Evolutionary conservation across 495 filamentous ascomycete species (phyloP).

Genomic region (Pyrenopolyporus hunteri): DNA sequence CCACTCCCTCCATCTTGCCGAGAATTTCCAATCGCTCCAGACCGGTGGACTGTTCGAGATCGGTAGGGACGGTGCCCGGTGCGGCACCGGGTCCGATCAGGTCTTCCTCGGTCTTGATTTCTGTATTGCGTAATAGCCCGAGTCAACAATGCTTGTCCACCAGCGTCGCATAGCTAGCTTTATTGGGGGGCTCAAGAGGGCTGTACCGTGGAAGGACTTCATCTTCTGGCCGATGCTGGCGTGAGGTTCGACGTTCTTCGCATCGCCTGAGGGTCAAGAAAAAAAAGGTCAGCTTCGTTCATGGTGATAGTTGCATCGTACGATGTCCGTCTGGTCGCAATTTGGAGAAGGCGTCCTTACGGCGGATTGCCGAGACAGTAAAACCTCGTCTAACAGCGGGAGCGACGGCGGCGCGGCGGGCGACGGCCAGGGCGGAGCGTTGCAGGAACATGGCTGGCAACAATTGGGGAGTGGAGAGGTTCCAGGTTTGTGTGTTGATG

Average conservation of each 20-base stretch:
- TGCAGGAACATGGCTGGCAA: conserved; percentile 78
- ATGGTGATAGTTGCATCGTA: conserved; percentile 27
- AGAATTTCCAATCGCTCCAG: conserved; percentile 97
- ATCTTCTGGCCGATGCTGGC: conserved; percentile 30
- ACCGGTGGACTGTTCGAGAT: conserved; percentile 93
- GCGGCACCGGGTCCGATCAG: conserved; percentile 81
- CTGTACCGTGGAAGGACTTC: conserved; percentile 40
- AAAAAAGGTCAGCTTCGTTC: conserved; percentile 34
- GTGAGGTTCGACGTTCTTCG: conserved; percentile 39
- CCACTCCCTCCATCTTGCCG: conserved; percentile 98
- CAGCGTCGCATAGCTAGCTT: conserved; percentile 9
- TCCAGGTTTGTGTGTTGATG: not conserved
- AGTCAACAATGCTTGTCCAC: conserved; percentile 29
- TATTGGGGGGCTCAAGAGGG: not conserved
- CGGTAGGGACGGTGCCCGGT: conserved; percentile 85
- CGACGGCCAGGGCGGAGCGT: conserved; percentile 75
- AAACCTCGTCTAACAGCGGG: conserved; percentile 65
- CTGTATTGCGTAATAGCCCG: conserved; percentile 54
- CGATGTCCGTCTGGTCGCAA: conserved; percentile 16
- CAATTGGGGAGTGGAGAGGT: conserved; percentile 8
- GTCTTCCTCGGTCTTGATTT: conserved; percentile 81
- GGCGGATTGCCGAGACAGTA: conserved; percentile 61
- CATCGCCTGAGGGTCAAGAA: conserved; percentile 37
- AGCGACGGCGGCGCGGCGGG: conserved; percentile 69
- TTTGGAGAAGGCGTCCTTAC: conserved; percentile 51